Base-by-base conservation (phyloP, 192 early-diverging fungal genomes). In the Linderina pennispora region DNA sequence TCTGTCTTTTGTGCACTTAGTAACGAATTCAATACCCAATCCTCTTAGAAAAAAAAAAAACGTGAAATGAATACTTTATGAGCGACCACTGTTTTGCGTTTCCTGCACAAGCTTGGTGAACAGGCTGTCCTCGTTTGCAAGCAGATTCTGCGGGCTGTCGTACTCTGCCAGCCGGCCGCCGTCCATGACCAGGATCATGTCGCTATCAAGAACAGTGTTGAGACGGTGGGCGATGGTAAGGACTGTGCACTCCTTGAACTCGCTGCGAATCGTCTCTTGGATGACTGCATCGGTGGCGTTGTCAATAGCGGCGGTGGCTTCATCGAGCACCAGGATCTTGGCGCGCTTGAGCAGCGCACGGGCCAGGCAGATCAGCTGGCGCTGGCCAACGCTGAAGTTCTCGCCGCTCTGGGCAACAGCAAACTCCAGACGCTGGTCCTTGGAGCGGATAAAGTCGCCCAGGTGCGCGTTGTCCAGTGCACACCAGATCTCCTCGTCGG, bases 321-420 rank as follows among this genome's bases (percentile, higher is more conserved):
- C 85, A 46, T 87, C 85, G 44, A 85, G 58, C 1, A 87, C 55
- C 6, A 87, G 58, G 13, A 89, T 69, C 35, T 72, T 82, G 37
- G 79, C 74, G 35, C 80, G 74, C 48, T 80, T 86, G 34, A 89
- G 62, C 56, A 92, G 55, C 7, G 88, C 87, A 22, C 90, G 77
- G 0, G 88, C 87, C 1, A 92, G 62, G 44, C 89, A 88, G 20
- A 92, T 75, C 18, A 92, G 55, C 74, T 92, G 90, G 16, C 86
- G 76, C 65, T 92, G 89, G 1, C 90, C 90, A n/a, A 77, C 77
- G 16, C 81, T 85, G 62, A 90, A 80, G 73, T 91, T 91, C 34
- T 77, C 77, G 28, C 88, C 88, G 21, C 77, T 74, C 56, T 65
- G 63, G 17, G 47, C 16, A 17, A 65, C 63, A 3, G 23, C 58